Conservation (phyloP, 192 early-diverging fungal species). For the Spizellomyces sp. region DNA sequence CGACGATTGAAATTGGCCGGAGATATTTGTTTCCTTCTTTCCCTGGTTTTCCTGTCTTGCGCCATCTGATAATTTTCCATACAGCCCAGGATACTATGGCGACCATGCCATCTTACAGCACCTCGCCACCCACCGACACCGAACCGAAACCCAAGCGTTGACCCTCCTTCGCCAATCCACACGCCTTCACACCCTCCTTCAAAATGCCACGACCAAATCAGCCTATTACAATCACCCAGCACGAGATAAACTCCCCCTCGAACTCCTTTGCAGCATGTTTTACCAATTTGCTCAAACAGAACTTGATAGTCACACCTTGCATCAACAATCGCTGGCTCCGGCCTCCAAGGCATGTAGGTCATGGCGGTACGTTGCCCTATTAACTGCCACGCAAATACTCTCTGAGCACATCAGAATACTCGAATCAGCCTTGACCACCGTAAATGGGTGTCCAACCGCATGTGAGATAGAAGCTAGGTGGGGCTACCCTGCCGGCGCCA, state of each 20-base stretch:
- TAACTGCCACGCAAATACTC: not conserved
- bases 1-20: not conserved
- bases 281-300: too few relatives aligned
- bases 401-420: not conserved
- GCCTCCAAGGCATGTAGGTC: not conserved
- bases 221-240: not conserved
- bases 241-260: not conserved
- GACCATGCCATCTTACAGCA: not conserved
- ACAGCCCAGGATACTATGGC: not conserved
- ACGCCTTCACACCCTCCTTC: not conserved
- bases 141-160: not conserved
- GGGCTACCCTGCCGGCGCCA: not conserved
- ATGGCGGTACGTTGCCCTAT: not conserved
- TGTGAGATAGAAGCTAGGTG: not conserved
- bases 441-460: not conserved
- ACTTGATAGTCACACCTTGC: not conserved
- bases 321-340: not conserved
- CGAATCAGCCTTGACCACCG: not conserved
- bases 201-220: not conserved
- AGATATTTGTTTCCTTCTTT: not conserved
- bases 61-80: not conserved
- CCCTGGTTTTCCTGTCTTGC: not conserved
- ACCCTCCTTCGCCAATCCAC: not conserved
- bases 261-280: not conserved
- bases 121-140: not conserved